These are phyloP conservation scores for Quambalaria eucalypti DNA, from an alignment of 1,284 basidiomycete species.

Conservation along the genomic window DNA sequence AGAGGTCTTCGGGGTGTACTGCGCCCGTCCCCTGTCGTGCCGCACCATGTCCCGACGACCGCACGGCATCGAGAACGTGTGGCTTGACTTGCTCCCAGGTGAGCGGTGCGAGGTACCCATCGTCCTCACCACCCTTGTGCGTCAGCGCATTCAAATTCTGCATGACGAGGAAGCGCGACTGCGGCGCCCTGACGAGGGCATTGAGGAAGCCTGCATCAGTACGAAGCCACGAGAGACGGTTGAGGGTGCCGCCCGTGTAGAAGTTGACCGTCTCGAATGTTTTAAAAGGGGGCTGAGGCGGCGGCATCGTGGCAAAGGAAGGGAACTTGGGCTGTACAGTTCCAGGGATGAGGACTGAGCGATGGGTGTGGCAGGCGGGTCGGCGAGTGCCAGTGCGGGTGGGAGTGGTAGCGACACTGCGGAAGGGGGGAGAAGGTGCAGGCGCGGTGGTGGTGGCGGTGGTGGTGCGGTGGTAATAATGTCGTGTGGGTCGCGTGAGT, in stretches of 20 bases:
- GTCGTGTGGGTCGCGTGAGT: no score
- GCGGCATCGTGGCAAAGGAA: not conserved
- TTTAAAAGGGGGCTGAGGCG: slow-evolving; percentile 1
- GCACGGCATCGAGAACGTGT: slow-evolving; percentile 11
- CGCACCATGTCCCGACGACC: slow-evolving; percentile 17
- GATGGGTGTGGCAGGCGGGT: no score
- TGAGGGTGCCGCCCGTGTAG: slow-evolving; percentile 34
- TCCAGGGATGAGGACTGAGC: no score
- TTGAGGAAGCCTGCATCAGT: slow-evolving; percentile 43
- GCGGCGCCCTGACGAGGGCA: slow-evolving; percentile 30
- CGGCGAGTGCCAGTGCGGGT: no score
- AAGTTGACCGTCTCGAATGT: slow-evolving; percentile 31
- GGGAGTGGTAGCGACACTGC: no score
- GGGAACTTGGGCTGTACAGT: no score
- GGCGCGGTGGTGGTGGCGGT: no score
- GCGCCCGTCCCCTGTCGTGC: no score
- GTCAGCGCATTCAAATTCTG: slow-evolving; percentile 43
- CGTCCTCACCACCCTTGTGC: slow-evolving; percentile 15
- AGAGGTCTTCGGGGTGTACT: slow-evolving; percentile 12
- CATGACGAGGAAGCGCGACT: slow-evolving; percentile 42
- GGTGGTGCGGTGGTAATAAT: no score
- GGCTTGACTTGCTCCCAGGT: slow-evolving; percentile 40
- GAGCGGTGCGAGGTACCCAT: slow-evolving; percentile 31
- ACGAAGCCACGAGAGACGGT: slow-evolving; percentile 44
- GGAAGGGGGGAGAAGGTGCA: no score